Conservation (phyloP, 805 yeast species). For the Wickerhamomyces pijperi region DNA sequence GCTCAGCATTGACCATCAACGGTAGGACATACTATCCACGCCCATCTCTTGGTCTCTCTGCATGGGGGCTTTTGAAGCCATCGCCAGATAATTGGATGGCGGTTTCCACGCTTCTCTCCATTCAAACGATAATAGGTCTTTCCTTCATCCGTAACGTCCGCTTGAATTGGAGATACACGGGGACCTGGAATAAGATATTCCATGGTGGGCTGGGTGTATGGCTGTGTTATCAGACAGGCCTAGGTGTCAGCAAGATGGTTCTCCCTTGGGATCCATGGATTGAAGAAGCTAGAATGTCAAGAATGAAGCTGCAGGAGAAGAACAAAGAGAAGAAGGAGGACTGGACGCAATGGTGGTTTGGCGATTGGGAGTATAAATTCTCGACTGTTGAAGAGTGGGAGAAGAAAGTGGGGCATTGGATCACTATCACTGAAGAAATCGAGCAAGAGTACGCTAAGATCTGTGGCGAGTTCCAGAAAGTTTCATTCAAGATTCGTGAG, state of each 20-base stretch:
- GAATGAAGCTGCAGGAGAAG: constrained; percentile 30
- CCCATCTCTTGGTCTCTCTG: constrained; percentile 48
- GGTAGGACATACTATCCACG: constrained; percentile 19
- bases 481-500: constrained; percentile 7
- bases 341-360: constrained; percentile 63
- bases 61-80: constrained; percentile 69
- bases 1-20: neutral
- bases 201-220: constrained; percentile 32
- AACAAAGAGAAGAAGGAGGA: constrained; percentile 35
- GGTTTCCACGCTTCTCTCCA: constrained; percentile 36
- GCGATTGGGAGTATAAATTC: constrained; percentile 48
- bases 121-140: constrained; percentile 43
- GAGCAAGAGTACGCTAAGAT: constrained; percentile 6
- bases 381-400: constrained; percentile 31
- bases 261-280: constrained; percentile 57
- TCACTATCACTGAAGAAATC: constrained; percentile 10
- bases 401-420: constrained; percentile 15
- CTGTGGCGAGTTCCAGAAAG: constrained; percentile 10
- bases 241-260: constrained; percentile 43
- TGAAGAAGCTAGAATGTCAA: constrained; percentile 50
- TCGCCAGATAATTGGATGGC: constrained; percentile 55
- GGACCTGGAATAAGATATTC: constrained; percentile 20
- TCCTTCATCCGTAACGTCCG: constrained; percentile 16
- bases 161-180: constrained; percentile 16
- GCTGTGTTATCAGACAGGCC: constrained; percentile 39